Conservation (phyloP, 2,329 filamentous ascomycete genomes). For the Xylariaceae sp. region DNA sequence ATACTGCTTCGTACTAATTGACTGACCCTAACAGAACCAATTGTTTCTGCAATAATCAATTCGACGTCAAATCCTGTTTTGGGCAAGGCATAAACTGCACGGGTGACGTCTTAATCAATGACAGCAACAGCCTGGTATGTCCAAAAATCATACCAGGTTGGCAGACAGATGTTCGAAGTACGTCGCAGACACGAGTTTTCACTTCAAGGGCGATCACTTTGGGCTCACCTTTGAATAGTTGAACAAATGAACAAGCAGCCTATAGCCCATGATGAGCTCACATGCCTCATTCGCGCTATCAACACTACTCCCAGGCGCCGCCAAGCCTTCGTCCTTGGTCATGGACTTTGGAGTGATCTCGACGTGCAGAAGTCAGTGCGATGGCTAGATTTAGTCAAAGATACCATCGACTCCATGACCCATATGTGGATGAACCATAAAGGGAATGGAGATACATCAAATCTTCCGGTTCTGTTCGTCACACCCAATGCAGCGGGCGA, state of each 20-base stretch:
- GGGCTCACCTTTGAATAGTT: slow-evolving; percentile 20
- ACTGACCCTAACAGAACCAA: slow-evolving; percentile 25
- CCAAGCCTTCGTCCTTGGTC: slow-evolving; percentile 41
- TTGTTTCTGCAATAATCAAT: slow-evolving; percentile 46
- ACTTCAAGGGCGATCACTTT: neutral
- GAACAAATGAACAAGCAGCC: slow-evolving; percentile 41
- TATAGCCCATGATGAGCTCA: slow-evolving; percentile 35
- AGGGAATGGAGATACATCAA: slow-evolving; percentile 3
- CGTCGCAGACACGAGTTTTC: neutral
- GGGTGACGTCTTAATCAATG: slow-evolving; percentile 36
- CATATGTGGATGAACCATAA: slow-evolving; percentile 7
- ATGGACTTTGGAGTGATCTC: slow-evolving; percentile 44
- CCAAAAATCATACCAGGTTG: slow-evolving; percentile 26
- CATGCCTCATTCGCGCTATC: slow-evolving; percentile 33
- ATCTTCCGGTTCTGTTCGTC: slow-evolving; percentile 29
- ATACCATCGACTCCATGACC: slow-evolving; percentile 22
- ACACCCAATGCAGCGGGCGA: slow-evolving; percentile 43
- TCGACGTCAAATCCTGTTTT: slow-evolving; percentile 44
- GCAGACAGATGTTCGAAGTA: slow-evolving; percentile 24
- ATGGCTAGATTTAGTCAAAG: slow-evolving; percentile 36
- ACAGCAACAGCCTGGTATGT: slow-evolving; percentile 38
- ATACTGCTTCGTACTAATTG: no score
- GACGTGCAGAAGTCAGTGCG: slow-evolving; percentile 35
- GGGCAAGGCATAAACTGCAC: slow-evolving; percentile 45
- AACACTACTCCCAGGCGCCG: slow-evolving; percentile 25